Conservation (phyloP, 805 yeast genomes). For the Saturnispora kantuleensis region DNA sequence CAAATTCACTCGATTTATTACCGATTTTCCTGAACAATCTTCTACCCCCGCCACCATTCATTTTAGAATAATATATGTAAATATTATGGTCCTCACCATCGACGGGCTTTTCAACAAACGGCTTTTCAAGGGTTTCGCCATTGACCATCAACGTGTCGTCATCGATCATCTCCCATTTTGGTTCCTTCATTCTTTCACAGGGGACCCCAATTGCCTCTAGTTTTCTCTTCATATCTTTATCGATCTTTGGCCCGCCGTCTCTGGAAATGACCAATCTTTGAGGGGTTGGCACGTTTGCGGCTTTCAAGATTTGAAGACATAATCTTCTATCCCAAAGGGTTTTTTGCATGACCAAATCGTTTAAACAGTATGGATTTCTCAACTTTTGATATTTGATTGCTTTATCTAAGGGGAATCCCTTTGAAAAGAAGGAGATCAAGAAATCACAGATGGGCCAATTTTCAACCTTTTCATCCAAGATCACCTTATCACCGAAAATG, state of each 20-base stretch:
- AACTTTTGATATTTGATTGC: constrained; percentile 85
- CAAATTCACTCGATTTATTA: constrained; percentile 93
- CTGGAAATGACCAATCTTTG: constrained; percentile 79
- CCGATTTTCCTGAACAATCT: constrained; percentile 91
- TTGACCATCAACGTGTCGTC: constrained; percentile 73
- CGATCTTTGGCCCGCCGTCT: constrained; percentile 92
- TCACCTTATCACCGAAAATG: constrained; percentile 94
- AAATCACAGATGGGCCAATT: constrained; percentile 99
- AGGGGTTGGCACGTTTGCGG: constrained; percentile 85
- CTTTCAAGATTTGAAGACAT: constrained; percentile 68
- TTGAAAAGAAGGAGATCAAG: constrained; percentile 84
- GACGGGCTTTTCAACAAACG: constrained; percentile 96
- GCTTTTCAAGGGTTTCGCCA: constrained; percentile 67
- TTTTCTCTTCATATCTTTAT: constrained; percentile 52
- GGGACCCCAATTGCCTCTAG: constrained; percentile 55
- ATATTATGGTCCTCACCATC: constrained; percentile 99
- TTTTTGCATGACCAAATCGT: constrained; percentile 85
- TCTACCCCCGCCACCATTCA: constrained; percentile 97
- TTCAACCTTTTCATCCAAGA: constrained; percentile 84
- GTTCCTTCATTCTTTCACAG: constrained; percentile 43
- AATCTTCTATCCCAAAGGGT: constrained; percentile 95
- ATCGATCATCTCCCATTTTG: constrained; percentile 80
- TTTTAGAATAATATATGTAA: constrained; percentile 76
- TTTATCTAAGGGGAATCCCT: constrained; percentile 92
- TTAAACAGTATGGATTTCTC: constrained; percentile 81